Evolutionary conservation across 2,329 filamentous ascomycete species (phyloP), one percentile per base, ranked within the genome.

Genomic region (Dendrostoma leiphaemia): DNA sequence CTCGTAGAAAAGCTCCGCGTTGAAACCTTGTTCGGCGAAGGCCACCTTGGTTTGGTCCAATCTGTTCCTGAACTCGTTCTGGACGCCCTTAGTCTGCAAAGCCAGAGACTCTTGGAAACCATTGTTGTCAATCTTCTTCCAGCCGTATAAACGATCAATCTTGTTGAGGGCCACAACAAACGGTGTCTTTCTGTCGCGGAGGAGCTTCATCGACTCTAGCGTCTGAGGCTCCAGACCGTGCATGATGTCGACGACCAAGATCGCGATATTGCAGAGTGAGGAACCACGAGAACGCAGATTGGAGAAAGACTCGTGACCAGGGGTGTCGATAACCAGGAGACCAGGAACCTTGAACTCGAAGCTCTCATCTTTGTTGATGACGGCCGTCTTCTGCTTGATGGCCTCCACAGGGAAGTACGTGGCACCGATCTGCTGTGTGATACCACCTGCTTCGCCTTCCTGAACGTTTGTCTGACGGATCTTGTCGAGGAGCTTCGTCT

Each of bases 101-200:
- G 84, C 84, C 70, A 99, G 78, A 74, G 88, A 93, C 71, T 97
- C 93, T 66, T 91, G 86, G 83, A 99, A 97, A 56, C 94, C 94
- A 69, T 99, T 99, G 83, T 99, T 96, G 67, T 94, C 91, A 58
- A 97, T 91, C 77, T 93, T 91, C 80, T 96, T 96, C 94, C 95
- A 99, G 69, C 91, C 91, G 70, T 97, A 99, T 15, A 99, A 85
- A 83, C 94, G 91, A 84, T 99, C 94, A 63, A 99, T 97, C 81
- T 99, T 99, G 87, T 99, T 99, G 68, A 99, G 80, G 1, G 95
- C 95, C 37, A 99, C 95, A 63, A 99, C 96, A 77, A 99, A 99
- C 5, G 94, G 94, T 21, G 94, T 99, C 75, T 94, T 95, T 65
- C 91, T 84, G 65, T 97, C 93, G 67, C 93, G 85, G 49, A 99